phyloP scores from a whole-genome alignment of 2,329 filamentous ascomycete species.

The Phaeosphaeriaceae sp. region DNA sequence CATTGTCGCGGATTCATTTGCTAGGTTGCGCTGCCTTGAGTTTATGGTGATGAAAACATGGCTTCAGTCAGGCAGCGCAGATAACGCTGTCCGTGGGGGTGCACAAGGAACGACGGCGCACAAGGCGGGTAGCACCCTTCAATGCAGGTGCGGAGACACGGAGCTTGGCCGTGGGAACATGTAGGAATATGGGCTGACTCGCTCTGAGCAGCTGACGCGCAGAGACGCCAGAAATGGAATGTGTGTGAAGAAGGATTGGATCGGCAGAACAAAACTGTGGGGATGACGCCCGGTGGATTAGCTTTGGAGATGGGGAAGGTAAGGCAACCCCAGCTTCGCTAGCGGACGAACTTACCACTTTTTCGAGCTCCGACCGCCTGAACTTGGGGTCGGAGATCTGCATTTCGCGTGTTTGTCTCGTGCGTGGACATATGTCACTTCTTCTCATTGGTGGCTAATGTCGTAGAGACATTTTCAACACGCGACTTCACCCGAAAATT shows the following conservation, averaged over 20 bases:
- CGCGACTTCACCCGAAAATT: conserved; percentile 6
- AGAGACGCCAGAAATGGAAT: conserved; percentile 6
- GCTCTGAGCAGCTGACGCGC: conserved; percentile 13
- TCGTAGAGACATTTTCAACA: conserved; percentile 3
- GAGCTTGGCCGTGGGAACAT: conserved; percentile 10
- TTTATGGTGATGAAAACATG: not conserved
- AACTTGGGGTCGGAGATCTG: not conserved
- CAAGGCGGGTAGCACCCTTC: not conserved
- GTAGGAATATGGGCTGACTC: conserved; percentile 3
- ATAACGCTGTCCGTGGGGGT: not conserved
- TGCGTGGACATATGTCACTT: not conserved
- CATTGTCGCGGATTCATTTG: not conserved
- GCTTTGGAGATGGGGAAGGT: not conserved
- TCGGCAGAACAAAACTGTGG: conserved; percentile 8
- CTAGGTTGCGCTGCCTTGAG: not conserved
- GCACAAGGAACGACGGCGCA: conserved; percentile 7
- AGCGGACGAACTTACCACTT: not conserved
- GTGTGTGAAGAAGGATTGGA: conserved; percentile 1
- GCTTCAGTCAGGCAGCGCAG: not conserved
- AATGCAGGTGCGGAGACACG: conserved; percentile 6
- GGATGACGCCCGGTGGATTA: conserved; percentile 5
- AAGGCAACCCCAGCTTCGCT: conserved; percentile 1
- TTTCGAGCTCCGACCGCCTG: not conserved
- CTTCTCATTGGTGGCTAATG: not conserved
- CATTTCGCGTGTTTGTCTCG: not conserved